Evolutionary conservation across 495 filamentous ascomycete species (phyloP), one percentile per base, ranked within the genome.

Genomic region (Xylaria cubensis): DNA sequence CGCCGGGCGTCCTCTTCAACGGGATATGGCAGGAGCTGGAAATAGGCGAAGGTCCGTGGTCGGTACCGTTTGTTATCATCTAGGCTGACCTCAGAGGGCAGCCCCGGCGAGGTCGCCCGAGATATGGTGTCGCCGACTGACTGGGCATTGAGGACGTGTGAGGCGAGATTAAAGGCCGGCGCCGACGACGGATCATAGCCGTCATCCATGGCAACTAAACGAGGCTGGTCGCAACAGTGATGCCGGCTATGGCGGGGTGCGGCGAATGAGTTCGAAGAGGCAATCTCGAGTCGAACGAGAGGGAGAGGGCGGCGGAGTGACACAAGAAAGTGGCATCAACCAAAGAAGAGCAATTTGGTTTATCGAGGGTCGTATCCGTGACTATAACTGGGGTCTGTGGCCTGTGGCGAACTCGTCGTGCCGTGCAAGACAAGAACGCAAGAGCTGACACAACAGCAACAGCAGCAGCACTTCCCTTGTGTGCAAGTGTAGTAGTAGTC

Each of bases 41-140:
- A 92, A 83, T 98, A 99, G 66, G 93, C 94, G 80, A 93, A 99
- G 48, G 96, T 97, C 66, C 95, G 90, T 44, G 94, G 93, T 67
- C 94, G 91, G 80, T 92, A 92, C 50, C 96, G 91, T 74, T 86
- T 88, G 58, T 84, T 75, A 74, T 85, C 77, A 53, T 82, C 80
- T 55, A 77, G 74, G 64, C 81, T 75, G 53, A 78, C 73, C 61
- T 74, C 79, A 13, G 73, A 63, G 24, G 82, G 80, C 15, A 84
- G 70, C 48, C 83, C 84, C 0, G 85, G 85, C 0, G 85, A 85
- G 10, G 85, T 85, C 21, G 84, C 83, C 51, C 84, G 81, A 5
- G 84, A 86, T 58, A 86, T 85, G 66, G 83, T 82, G 36, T 87
- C 85, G 73, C 75, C 76, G 21, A 77, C 74, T 41, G 77, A 64